Conservation (phyloP, 2,329 filamentous ascomycete genomes). For the Phaeosphaeriaceae sp. region DNA sequence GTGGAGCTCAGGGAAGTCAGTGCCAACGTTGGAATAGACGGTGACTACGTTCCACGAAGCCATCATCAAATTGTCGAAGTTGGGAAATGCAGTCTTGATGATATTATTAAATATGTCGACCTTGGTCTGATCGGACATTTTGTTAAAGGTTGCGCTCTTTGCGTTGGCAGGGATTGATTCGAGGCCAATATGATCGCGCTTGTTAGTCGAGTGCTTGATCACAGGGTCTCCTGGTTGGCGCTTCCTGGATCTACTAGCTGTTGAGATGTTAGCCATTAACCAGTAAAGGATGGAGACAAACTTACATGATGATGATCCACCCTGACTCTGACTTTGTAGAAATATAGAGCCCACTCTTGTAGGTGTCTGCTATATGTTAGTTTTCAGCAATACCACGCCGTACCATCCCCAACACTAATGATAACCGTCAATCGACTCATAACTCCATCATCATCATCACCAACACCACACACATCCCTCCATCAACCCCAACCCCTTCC, state of each 20-base stretch:
- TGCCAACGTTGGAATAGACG: conserved; percentile 33
- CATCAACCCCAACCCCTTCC: too few species aligned
- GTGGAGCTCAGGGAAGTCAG: conserved; percentile 35
- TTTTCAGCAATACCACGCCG: too few species aligned
- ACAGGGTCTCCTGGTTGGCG: conserved; percentile 19
- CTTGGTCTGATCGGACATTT: conserved; percentile 31
- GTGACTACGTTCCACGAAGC: conserved; percentile 42
- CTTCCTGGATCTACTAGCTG: conserved; percentile 11
- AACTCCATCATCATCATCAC: too few species aligned
- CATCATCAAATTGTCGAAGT: conserved; percentile 39
- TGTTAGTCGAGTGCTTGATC: conserved; percentile 32
- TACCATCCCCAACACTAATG: too few species aligned
- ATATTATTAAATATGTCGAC: conserved; percentile 37
- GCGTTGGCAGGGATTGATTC: conserved; percentile 25
- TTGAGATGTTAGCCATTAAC: not conserved
- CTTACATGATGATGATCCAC: conserved; percentile 8
- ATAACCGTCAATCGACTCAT: too few species aligned
- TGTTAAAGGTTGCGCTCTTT: conserved; percentile 31
- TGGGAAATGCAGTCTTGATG: conserved; percentile 32
- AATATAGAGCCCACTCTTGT: too few species aligned
- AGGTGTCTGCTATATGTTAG: too few species aligned
- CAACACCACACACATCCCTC: too few species aligned
- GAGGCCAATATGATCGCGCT: conserved; percentile 29
- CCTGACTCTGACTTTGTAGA: not conserved
- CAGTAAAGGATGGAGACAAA: not conserved